Evolutionary conservation across 169 alveolate genomes (phyloP), one percentile per base, ranked within the genome.

Genomic region (Perkinsus marinus): DNA sequence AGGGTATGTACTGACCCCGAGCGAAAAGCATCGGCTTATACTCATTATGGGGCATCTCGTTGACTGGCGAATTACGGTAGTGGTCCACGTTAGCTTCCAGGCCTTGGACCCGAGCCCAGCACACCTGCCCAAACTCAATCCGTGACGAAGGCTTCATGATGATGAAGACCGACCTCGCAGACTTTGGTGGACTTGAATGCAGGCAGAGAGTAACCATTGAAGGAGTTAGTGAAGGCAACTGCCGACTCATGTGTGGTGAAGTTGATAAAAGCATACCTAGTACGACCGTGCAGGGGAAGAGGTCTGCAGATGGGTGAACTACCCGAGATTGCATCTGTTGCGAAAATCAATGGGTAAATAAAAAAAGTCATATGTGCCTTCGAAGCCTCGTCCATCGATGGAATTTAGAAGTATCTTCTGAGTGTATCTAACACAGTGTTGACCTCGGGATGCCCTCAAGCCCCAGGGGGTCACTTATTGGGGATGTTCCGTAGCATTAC

Each of bases 41-140:
- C 69, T 90, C 69, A 43, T 90, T 90, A 47, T 39, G 43, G 41
- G 91, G 91, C 39, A 90, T 90, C 17, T 57, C 91, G 91, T 90
- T 90, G 39, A 90, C 91, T 0, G 91, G 91, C 2, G 90, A 69
- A 39, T 69, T 69, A 13, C 90, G 39, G 39, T 36, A 69, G 19
- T 69, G 90, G 39, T 69, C 90, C 34, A 69, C 41, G 90, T 69
- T 69, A 6, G 90, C 90, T n/a, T 69, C 90, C 9, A 69, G 39
- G 43, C 90, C 90, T 26, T 69, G 90, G 43, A 69, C 41, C 9
- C 41, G 39, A n/a, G 90, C 90, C 90, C 90, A 69, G 39, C 90
- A 69, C 19, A 69, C 90, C 90, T 69, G 19, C 39, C 41, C n/a
- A 9, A 69, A 13, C n/a, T n/a, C n/a, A n/a, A n/a, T n/a, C n/a